Evolutionary conservation across 306 rosid genomes (phyloP).

Genomic region (barrel medic (Medicago truncatula)): MtrunA17r5.0-ANR NC_053049.1:6019001-6019500

Average conservation of each 20-base stretch:
- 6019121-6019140: background rate
- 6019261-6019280: slow-evolving; percentile 6
- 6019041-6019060: background rate
- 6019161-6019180: background rate
- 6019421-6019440: slow-evolving; percentile 64
- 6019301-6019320: background rate
- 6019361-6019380: slow-evolving; percentile 59
- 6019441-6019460: slow-evolving; percentile 70
- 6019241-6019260: slow-evolving; percentile 11
- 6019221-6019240: background rate
- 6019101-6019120: background rate
- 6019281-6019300: no score
- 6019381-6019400: slow-evolving; percentile 78
- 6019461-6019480: slow-evolving; percentile 80
- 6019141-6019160: background rate
- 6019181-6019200: background rate
- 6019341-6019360: slow-evolving; percentile 14
- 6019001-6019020: background rate
- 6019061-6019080: background rate
- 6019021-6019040: background rate
- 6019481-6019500: slow-evolving; percentile 54
- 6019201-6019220: background rate
- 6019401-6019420: slow-evolving; percentile 88
- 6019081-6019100: background rate
- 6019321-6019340: slow-evolving; percentile 25